Evolutionary conservation across 2,329 filamentous ascomycete species (phyloP).

Genomic region (Aspergillus tanneri): DNA sequence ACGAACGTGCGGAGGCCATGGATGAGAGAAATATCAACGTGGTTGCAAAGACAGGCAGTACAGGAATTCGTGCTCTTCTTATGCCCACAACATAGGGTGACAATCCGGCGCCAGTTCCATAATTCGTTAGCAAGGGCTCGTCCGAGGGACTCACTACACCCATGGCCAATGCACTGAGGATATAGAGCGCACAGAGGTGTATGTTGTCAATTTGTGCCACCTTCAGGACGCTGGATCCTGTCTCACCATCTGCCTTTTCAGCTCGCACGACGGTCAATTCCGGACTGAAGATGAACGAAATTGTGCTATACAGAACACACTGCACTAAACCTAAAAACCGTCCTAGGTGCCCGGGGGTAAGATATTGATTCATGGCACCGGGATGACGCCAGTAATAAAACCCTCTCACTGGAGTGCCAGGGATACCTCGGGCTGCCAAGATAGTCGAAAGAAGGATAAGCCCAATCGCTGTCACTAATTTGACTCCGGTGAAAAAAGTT

Average conservation of each 20-base stretch:
- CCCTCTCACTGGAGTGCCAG: constrained; percentile 48
- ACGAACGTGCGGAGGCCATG: constrained; percentile 73
- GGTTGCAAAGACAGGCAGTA: constrained; percentile 69
- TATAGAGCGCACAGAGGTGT: constrained; percentile 59
- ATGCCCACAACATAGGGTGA: constrained; percentile 47
- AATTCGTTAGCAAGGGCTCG: constrained; percentile 52
- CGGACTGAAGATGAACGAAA: constrained; percentile 54
- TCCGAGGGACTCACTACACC: constrained; percentile 60
- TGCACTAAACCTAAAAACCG: constrained; percentile 52
- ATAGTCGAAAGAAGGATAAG: constrained; percentile 52
- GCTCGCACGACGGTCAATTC: constrained; percentile 56
- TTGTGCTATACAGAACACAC: constrained; percentile 51
- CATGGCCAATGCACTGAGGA: constrained; percentile 57
- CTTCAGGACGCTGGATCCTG: constrained; percentile 53
- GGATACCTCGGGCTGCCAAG: constrained; percentile 53
- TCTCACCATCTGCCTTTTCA: constrained; percentile 52
- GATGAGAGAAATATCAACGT: constrained; percentile 73
- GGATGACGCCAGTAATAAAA: constrained; percentile 53
- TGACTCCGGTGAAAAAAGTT: constrained; percentile 50
- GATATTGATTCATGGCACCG: constrained; percentile 50
- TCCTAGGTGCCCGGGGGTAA: constrained; percentile 47
- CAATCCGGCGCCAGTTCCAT: constrained; percentile 54
- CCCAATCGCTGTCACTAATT: constrained; percentile 51
- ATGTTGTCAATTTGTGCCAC: constrained; percentile 56
- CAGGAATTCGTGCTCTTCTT: constrained; percentile 56